Base-by-base conservation (phyloP, 2,329 filamentous ascomycete genomes). In the Cadophora gregata region DNA sequence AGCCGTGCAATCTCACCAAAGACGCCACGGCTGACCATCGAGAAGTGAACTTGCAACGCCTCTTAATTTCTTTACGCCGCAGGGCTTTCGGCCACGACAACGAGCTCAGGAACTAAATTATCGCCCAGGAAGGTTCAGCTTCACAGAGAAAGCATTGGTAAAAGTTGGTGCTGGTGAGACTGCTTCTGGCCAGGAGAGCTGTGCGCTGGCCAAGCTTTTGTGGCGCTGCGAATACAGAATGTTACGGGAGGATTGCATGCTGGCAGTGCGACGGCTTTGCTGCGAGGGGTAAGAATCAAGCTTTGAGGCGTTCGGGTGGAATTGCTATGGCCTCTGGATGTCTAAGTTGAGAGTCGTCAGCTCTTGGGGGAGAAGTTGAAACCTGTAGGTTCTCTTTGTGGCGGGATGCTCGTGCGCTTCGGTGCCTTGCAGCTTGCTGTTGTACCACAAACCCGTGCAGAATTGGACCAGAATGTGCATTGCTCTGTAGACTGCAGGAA, bases 11-110 rank as follows among this genome's bases (percentile, higher is more conserved):
- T 50, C n/a, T 50, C 47, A 50, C 21, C 9, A 14, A 50, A 50
- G 47, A 50, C 47, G 47, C 47, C 47, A 50, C 47, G 47, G 47
- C 47, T 50, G 47, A 50, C 47, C 47, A 50, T 50, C 24, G 47
- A 2, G 21, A 25, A 21, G 12, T 50, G 47, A 10, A 48, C 24
- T 50, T 14, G 21, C 10, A 27, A 50, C 45, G 47, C 47, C 47
- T 50, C 24, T 33, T 25, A 50, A 50, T 50, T 16, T 50, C 47
- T 50, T 50, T 50, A 24, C 21, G 47, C 47, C 47, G 10, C 45
- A 27, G 16, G 36, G 31, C 31, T 33, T 42, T 42, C 16, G 36
- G 6, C 21, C 47, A 50, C 10, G 9, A 27, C 8, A 21, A 50
- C 47, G 47, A 25, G 1, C 3, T 42, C 14, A 42, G 36, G 12